Conservation (phyloP, 2,329 filamentous ascomycete species). For the Calonectria pseudoreteaudii region DNA sequence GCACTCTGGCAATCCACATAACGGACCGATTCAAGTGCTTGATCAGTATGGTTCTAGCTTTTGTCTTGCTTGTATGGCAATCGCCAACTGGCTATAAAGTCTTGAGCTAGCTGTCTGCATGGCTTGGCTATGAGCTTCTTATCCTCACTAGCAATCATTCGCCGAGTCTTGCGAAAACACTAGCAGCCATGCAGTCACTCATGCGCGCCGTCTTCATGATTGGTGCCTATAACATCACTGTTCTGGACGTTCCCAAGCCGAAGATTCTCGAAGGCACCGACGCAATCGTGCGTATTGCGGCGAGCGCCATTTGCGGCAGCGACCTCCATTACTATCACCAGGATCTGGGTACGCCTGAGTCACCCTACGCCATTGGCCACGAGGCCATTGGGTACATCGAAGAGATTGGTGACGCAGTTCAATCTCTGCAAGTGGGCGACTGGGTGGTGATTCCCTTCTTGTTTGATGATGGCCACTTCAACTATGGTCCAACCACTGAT, state of each 20-base stretch:
- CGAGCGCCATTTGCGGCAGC: slow-evolving; percentile 1
- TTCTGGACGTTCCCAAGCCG: neutral
- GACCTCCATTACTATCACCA: slow-evolving; percentile 6
- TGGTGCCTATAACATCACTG: neutral
- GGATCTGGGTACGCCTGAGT: neutral
- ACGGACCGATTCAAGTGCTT: neutral
- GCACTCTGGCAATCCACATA: neutral
- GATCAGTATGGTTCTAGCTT: neutral
- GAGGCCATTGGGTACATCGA: slow-evolving; percentile 7
- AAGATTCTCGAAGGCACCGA: neutral
- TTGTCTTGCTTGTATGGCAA: neutral
- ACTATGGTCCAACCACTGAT: neutral
- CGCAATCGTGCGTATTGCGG: neutral
- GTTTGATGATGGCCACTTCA: slow-evolving; percentile 12
- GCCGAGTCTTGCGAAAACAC: neutral
- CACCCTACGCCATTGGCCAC: neutral
- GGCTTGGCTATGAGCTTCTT: neutral
- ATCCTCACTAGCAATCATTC: neutral
- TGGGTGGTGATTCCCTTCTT: neutral
- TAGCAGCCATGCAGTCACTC: neutral
- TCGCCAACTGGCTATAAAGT: neutral
- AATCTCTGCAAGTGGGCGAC: slow-evolving; percentile 3
- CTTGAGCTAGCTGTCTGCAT: neutral
- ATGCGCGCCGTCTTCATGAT: neutral
- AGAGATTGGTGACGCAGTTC: neutral